Evolutionary conservation across 208 protist species (phyloP).

Genomic region (Crithidia sp.): DNA sequence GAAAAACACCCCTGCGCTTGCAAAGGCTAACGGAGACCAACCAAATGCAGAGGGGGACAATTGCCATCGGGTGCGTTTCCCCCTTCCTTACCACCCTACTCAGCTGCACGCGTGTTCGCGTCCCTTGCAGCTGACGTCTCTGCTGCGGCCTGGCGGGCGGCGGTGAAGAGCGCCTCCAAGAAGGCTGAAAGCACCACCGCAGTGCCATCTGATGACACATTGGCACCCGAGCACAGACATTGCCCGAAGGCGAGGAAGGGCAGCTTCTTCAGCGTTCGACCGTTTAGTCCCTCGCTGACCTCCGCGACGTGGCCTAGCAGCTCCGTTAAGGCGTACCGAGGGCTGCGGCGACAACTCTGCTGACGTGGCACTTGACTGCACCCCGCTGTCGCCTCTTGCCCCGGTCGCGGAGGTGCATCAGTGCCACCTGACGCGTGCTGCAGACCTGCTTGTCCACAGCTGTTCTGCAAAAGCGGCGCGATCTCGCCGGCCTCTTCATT

Average conservation of each 20-base stretch:
- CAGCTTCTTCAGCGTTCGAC: slow-evolving; percentile 91
- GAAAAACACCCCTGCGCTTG: no score
- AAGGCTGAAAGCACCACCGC: slow-evolving; percentile 1
- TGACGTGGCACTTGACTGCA: not conserved
- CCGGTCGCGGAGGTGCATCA: no score
- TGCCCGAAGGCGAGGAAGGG: slow-evolving; percentile 86
- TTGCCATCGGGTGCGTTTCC: no score
- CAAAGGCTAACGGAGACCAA: no score
- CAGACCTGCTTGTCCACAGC: not conserved
- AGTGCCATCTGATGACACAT: not conserved
- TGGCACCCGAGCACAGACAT: slow-evolving; percentile 22
- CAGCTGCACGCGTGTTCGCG: no score
- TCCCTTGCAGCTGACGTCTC: not conserved
- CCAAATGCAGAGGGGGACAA: no score
- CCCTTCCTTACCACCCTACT: no score
- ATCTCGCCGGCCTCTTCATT: not conserved
- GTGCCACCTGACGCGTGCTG: no score
- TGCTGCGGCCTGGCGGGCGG: slow-evolving; percentile 4
- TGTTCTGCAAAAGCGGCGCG: not conserved
- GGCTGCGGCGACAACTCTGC: not conserved
- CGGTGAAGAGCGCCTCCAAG: slow-evolving; percentile 21
- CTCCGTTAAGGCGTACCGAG: slow-evolving; percentile 4
- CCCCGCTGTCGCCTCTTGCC: not conserved
- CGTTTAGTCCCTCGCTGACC: slow-evolving; percentile 82
- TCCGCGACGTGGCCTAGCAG: slow-evolving; percentile 41